Base-by-base conservation (phyloP, 768 basidiomycete species). In the Tephrocybe rancida region DNA sequence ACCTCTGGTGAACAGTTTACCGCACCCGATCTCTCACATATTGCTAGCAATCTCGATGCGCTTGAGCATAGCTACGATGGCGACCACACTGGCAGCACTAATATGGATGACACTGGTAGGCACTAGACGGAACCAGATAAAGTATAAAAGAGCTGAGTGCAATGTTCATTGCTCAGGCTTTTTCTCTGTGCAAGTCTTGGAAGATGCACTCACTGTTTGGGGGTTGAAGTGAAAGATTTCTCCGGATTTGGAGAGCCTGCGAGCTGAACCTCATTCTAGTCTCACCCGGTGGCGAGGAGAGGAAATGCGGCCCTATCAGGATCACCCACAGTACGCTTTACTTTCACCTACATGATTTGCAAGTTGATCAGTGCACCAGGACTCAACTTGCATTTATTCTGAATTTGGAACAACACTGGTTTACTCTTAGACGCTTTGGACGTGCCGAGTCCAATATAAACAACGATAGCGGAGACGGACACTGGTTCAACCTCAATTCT, bases 41-140 rank as follows among this genome's bases (percentile, higher is more conserved):
- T 93, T 61, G 92, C 89, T 10, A 74, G 70, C n/a, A 74, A 75
- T 53, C 69, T 94, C 8, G 92, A 93, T 66, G 61, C 67, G 5
- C 74, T 90, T 9, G 92, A 93, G 64, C 73, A 73, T 52, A 74
- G 75, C 50, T 87, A 85, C 58, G 77, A 84, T 52, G 74, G 78
- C 44, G 73, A 67, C 42, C 76, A 75, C 65, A 61, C 68, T 29
- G 73, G 70, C 37, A 87, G 88, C 70, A 75, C 80, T 55, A 97
- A 97, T 64, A 92, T 95, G 89, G 94, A 97, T 61, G 94, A 95
- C 67, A 92, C 92, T 24, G 94, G 92, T 85, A 48, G 22, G 54
- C 30, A 9, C 7, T 29, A 22, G 34, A 22, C 21, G 8, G 19
- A 41, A 14, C 13, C n/a, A n/a, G n/a, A n/a, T n/a, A n/a, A n/a